Base-by-base conservation (phyloP, 176 grass and related monocot genomes). In the Carex parvula region DNA sequence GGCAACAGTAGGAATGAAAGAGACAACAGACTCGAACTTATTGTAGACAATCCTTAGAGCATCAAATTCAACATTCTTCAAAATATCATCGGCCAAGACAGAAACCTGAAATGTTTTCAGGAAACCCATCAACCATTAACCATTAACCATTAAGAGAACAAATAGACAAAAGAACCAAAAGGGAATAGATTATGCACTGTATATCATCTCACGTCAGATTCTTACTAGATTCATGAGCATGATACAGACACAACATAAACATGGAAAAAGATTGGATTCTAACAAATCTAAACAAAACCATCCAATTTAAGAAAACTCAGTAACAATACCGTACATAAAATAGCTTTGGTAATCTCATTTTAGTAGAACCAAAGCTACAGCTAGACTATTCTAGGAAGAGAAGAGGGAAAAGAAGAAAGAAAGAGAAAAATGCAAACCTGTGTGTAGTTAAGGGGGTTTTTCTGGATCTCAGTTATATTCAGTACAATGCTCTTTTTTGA, bases 1-100 rank as follows among this genome's bases (percentile, higher is more conserved):
- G 60, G 91, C 67, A 33, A 98, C 18, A 26, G 92, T 94, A 55
- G 95, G 95, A 42, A 89, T 78, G 88, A 98, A 98, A 81, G 90
- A 87, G 85, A 98, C 90, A 11, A 98, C 95, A 22, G 95, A 98
- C 0, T 93, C 84, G 77, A 93, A 98, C 86, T 91, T 98, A 84
- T 98, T 98, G 75, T 91, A 95, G 83, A 98, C 59, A 86, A 98
- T 89, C 54, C 95, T 90, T 70, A 95, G 35, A 61, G 92, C 91
- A 91, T 98, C 92, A 83, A 90, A 95, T 80, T 95, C 92, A 14
- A 98, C 88, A 32, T 93, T 98, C 87, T 95, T 98, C 83, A 98
- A 92, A 62, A 98, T 95, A 82, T 98, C 95, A 92, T 98, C 92
- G 52, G 92, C 91, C 12, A 98, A 88, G 62, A 95, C 92, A 85